These are phyloP conservation scores for Yamadazyma olivae DNA, from an alignment of 805 yeast genomes.

Conservation along the genomic window DNA sequence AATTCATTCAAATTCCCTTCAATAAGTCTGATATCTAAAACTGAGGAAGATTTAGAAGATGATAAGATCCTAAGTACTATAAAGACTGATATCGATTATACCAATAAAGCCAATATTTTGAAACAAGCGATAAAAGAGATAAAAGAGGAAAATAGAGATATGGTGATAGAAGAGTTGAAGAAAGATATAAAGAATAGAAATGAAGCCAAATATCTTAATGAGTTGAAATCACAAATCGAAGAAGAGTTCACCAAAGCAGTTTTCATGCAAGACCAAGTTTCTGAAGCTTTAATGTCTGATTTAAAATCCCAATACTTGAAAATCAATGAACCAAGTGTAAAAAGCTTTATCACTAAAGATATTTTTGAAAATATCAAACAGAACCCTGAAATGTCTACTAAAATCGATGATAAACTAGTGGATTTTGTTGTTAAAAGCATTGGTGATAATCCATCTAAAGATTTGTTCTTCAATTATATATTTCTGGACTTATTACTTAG, in stretches of 20 bases:
- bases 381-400: slow-evolving; percentile 1
- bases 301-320: slow-evolving; percentile 13
- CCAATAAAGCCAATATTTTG: slow-evolving; percentile 6
- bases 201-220: slow-evolving; percentile 1
- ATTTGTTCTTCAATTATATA: neutral
- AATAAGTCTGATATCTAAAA: neutral
- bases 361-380: slow-evolving; percentile 9
- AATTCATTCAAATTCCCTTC: neutral
- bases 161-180: slow-evolving; percentile 9
- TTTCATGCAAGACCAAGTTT: slow-evolving; percentile 12
- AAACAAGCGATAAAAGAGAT: slow-evolving; percentile 9
- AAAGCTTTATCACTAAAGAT: slow-evolving; percentile 13
- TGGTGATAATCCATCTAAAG: neutral
- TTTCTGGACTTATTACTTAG: neutral
- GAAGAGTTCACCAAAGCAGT: slow-evolving; percentile 12
- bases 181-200: slow-evolving; percentile 3
- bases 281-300: slow-evolving; percentile 11
- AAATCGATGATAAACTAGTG: slow-evolving; percentile 1
- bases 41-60: neutral
- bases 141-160: slow-evolving; percentile 9
- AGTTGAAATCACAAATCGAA: slow-evolving; percentile 6
- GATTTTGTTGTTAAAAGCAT: slow-evolving; percentile 1
- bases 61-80: neutral
- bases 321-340: slow-evolving; percentile 8
- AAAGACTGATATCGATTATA: neutral